phyloP scores from a whole-genome alignment of 768 basidiomycete species.

The Termitomyces bulborhizus region DNA sequence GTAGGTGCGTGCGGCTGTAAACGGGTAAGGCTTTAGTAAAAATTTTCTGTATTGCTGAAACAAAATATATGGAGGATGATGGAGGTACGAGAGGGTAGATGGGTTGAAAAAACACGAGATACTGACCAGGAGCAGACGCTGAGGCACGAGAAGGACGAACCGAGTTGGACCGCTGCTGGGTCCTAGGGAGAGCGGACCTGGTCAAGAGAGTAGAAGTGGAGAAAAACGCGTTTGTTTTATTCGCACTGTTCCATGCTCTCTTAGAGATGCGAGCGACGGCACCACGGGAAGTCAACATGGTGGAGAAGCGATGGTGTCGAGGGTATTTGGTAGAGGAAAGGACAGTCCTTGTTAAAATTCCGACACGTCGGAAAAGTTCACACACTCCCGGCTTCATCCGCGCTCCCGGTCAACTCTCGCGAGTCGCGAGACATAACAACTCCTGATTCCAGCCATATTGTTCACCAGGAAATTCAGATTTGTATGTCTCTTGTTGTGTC shows the following conservation, averaged over 20 bases:
- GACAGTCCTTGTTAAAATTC: conserved; percentile 23
- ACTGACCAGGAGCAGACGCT: conserved; percentile 48
- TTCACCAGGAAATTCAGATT: no score
- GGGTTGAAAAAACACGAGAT: conserved; percentile 7
- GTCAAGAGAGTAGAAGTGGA: conserved; percentile 62
- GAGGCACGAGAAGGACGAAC: conserved; percentile 45
- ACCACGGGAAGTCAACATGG: conserved; percentile 86
- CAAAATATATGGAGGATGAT: conserved; percentile 3
- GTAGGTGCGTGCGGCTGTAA: conserved; percentile 66
- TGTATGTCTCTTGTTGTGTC: no score
- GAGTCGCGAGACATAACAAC: no score
- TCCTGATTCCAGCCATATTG: no score
- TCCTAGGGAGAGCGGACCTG: conserved; percentile 43
- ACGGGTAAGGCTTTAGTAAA: conserved; percentile 10
- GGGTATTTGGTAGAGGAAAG: conserved; percentile 22
- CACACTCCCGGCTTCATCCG: conserved; percentile 46
- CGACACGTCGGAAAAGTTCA: conserved; percentile 42
- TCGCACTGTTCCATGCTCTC: conserved; percentile 72
- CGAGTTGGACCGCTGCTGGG: conserved; percentile 38
- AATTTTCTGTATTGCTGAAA: neutral
- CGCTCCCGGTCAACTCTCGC: neutral
- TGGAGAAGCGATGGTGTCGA: conserved; percentile 25
- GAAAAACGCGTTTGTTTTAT: conserved; percentile 75
- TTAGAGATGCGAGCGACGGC: conserved; percentile 82
- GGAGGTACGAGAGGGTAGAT: neutral